A percentile compares a stretch with the other conserved stretches of the same genome.
phyloP scores from a whole-genome alignment of 768 basidiomycete species.

The Macrolepiota albuminosa region DNA sequence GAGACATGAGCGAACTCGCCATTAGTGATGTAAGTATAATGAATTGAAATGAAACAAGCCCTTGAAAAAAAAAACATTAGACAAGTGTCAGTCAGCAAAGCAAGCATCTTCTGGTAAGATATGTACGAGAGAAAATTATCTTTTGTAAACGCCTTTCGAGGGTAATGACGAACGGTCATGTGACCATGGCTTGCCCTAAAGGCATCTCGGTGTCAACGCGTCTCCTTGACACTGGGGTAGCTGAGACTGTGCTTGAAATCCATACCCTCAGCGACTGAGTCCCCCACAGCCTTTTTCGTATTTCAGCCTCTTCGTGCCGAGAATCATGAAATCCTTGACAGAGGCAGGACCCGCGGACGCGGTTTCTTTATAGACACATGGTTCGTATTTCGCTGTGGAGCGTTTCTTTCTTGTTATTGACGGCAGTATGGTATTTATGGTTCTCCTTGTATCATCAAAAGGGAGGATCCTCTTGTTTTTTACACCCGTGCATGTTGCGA shows the following conservation, averaged over 20 bases:
- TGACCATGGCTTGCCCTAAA: neutral
- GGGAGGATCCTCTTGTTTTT: neutral
- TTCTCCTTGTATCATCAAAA: neutral
- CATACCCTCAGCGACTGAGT: neutral
- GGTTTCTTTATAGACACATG: neutral
- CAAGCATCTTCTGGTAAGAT: too few relatives aligned
- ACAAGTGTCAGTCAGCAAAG: too few relatives aligned
- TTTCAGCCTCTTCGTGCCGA: neutral
- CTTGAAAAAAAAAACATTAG: too few relatives aligned
- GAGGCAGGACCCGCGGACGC: neutral
- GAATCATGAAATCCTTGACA: neutral
- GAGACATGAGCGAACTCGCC: too few relatives aligned
- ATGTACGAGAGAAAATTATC: too few relatives aligned
- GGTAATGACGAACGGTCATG: neutral
- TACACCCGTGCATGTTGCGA: neutral
- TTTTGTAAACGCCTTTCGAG: too few relatives aligned
- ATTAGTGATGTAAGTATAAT: too few relatives aligned
- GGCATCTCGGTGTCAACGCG: neutral
- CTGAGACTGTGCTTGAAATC: neutral
- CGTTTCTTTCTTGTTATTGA: neutral
- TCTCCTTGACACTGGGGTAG: neutral
- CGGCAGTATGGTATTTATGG: neutral
- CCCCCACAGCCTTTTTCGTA: neutral
- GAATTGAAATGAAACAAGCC: too few relatives aligned
- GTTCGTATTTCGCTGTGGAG: neutral